Conservation (phyloP, 345 rosid species). For the Hirschfeldia incana region DNA sequence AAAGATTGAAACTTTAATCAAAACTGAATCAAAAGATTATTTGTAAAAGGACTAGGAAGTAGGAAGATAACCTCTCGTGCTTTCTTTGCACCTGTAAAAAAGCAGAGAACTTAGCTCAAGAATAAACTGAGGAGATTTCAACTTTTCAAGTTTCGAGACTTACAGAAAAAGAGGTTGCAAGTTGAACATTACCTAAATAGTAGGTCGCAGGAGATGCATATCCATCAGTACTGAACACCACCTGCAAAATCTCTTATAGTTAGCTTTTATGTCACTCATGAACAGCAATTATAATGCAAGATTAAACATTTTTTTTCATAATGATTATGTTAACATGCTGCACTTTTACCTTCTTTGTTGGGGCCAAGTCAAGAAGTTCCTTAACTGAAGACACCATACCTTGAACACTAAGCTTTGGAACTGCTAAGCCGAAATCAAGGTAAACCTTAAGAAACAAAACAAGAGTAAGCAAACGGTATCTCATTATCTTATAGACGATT, state of each 20-base stretch:
- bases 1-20: no score
- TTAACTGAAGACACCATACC: constrained; percentile 89
- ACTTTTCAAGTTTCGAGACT: not conserved
- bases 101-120: constrained; percentile 22
- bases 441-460: constrained; percentile 49
- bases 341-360: constrained; percentile 70
- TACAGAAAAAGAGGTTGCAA: constrained; percentile 7
- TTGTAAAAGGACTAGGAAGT: no score
- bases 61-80: constrained; percentile 74
- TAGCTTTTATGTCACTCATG: constrained; percentile 13
- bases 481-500: not conserved
- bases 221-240: constrained; percentile 98
- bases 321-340: not conserved
- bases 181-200: constrained; percentile 68
- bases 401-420: constrained; percentile 85
- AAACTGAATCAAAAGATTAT: no score
- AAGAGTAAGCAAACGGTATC: not conserved
- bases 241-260: constrained; percentile 53
- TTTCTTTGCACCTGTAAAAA: constrained; percentile 66
- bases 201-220: constrained; percentile 87
- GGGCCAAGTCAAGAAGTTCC: constrained; percentile 89
- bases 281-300: not conserved
- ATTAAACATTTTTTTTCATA: no score
- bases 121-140: not conserved
- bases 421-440: constrained; percentile 93